Base-by-base conservation (phyloP, 2,329 filamentous ascomycete species). In the Rhynchosporium graminicola region DNA sequence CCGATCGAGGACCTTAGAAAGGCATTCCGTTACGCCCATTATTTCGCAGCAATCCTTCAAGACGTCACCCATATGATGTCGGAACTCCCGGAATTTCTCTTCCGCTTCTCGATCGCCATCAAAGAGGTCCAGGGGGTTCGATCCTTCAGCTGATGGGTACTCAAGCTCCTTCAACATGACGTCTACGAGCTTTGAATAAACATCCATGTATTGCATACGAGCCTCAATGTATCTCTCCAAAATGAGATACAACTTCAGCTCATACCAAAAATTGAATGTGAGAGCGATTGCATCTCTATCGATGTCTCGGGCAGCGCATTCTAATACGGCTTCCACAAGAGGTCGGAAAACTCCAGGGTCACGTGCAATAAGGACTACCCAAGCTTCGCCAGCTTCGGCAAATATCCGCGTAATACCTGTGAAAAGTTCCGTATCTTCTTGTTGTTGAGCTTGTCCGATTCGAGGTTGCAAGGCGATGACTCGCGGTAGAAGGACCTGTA, bases 251-350 rank as follows among this genome's bases (percentile, higher is more conserved):
- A 97, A 92, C 80, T 99, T 99, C 52, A 99, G 83, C 74, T 99
- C 95, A 74, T 96, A 98, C 95, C 95, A 99, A 79, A 99, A 98
- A 69, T 87, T 87, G 77, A 99, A 99, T 0, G 96, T 99, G 71
- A 95, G 87, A 59, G 92, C 91, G 66, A 99, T 92, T 4, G 93
- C 92, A 68, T 99, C 95, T 65, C 90, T 87, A 59, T 97, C 94
- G 74, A 87, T 87, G 75, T 99, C 95, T 68, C 90, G 85, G 10
- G 89, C 86, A 64, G 91, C 93, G 73, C 92, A 97, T 77, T 98
- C 93, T n/a, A 98, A 82, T 15, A 99, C 87, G 6, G 90, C 87
- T 71, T 97, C 92, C 10, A 99, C 94, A 4, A 99, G 81, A 10
- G 86, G 86, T 45, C 90, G 85, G 79, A 98, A 98, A 57, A 93